phyloP scores from a whole-genome alignment of 768 basidiomycete species.

The Tylopilus rubrobrunneus region DNA sequence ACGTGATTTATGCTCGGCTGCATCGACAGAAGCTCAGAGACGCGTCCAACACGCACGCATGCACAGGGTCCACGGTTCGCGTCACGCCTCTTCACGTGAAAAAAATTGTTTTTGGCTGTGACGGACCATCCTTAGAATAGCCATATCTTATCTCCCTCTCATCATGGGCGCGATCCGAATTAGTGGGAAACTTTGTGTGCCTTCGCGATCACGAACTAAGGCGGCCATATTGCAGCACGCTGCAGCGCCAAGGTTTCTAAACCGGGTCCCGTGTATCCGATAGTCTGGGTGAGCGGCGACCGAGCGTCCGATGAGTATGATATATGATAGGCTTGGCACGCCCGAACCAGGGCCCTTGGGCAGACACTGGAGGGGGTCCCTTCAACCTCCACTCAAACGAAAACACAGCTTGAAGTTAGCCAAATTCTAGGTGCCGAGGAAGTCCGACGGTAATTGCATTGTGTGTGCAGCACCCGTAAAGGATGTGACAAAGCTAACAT shows the following conservation, averaged over 20 bases:
- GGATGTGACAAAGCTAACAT: conserved; percentile 47
- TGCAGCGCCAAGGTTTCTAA: neutral
- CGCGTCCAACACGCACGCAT: neutral
- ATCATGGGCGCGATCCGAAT: neutral
- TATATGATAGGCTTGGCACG: neutral
- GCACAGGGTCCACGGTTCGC: conserved; percentile 1
- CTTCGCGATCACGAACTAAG: neutral
- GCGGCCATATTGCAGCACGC: no score
- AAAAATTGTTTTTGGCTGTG: neutral
- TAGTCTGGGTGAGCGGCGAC: neutral
- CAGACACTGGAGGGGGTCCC: no score
- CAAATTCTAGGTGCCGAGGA: neutral
- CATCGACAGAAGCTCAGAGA: neutral
- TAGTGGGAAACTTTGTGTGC: neutral
- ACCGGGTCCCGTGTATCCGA: neutral
- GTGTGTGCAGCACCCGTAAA: conserved; percentile 36
- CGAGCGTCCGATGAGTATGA: neutral
- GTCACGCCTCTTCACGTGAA: neutral
- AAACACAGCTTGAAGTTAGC: no score
- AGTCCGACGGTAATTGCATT: no score
- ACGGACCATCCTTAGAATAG: neutral
- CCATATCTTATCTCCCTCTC: neutral
- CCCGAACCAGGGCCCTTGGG: no score
- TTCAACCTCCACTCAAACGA: no score
- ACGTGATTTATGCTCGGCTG: conserved; percentile 10